Conservation (phyloP, 805 yeast genomes). For the Kuraishia ogatae region DNA sequence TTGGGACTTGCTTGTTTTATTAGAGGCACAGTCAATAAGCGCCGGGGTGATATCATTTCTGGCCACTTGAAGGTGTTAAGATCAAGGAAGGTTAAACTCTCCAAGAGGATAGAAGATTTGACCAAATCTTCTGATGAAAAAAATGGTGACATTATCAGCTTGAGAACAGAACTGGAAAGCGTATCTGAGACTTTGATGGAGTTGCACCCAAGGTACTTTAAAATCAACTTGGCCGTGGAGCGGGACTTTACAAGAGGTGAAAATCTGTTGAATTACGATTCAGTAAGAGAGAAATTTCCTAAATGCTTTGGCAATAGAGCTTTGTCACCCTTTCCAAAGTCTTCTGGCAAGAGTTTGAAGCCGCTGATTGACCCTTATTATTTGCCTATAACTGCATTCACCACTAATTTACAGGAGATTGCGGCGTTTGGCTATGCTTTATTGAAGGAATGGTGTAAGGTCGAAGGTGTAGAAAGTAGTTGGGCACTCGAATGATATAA, state of each 20-base stretch:
- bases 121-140: background rate
- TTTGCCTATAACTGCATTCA: background rate
- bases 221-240: background rate
- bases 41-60: background rate
- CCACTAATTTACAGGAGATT: background rate
- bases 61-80: background rate
- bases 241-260: conserved; percentile 2
- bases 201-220: background rate
- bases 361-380: conserved; percentile 1
- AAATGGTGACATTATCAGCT: background rate
- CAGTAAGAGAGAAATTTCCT: background rate
- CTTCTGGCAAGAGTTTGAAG: background rate
- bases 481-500: background rate
- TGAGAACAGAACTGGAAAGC: background rate
- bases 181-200: background rate
- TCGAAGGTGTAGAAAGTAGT: background rate
- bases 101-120: background rate
- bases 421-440: background rate
- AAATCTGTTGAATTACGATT: background rate
- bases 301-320: background rate
- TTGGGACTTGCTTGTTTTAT: conserved; percentile 1
- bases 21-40: conserved; percentile 1
- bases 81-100: background rate
- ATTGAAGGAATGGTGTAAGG: conserved; percentile 1
- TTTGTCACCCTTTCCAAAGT: background rate